A percentile compares a stretch with the other conserved stretches of the same genome.
Conservation (phyloP, 2,329 filamentous ascomycete species). For the Penicillium sp. region DNA sequence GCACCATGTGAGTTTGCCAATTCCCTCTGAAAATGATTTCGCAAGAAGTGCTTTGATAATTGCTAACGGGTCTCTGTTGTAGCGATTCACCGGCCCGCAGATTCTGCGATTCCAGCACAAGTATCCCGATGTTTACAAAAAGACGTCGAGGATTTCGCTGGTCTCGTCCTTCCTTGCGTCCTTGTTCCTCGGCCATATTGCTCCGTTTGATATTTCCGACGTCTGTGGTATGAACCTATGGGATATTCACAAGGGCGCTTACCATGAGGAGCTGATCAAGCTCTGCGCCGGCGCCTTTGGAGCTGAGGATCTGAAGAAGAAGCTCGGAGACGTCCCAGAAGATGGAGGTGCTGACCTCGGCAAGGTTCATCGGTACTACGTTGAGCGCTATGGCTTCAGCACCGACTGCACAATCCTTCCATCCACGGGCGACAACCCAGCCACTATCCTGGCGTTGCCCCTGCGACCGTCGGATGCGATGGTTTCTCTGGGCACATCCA, state of each 20-base stretch:
- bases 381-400: slow-evolving; percentile 76
- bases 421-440: slow-evolving; percentile 95
- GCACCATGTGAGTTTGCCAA: slow-evolving; percentile 74
- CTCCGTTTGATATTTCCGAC: slow-evolving; percentile 91
- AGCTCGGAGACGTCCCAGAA: slow-evolving; percentile 78
- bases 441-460: slow-evolving; percentile 90
- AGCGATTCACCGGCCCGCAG: slow-evolving; percentile 97
- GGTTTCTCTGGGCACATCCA: slow-evolving; percentile 91
- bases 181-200: slow-evolving; percentile 80
- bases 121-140: slow-evolving; percentile 78
- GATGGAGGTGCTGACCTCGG: slow-evolving; percentile 84
- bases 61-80: slow-evolving; percentile 10
- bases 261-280: slow-evolving; percentile 75
- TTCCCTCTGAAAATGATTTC: slow-evolving; percentile 11
- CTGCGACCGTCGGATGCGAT: slow-evolving; percentile 89
- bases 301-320: slow-evolving; percentile 69
- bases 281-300: slow-evolving; percentile 72
- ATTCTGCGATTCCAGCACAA: slow-evolving; percentile 86
- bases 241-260: slow-evolving; percentile 77
- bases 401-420: slow-evolving; percentile 76
- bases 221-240: slow-evolving; percentile 97
- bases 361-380: slow-evolving; percentile 77
- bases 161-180: slow-evolving; percentile 96
- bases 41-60: neutral
- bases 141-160: slow-evolving; percentile 84